phyloP scores from a whole-genome alignment of 805 yeast genomes.

The Wickerhamomyces strasburgensis region DNA sequence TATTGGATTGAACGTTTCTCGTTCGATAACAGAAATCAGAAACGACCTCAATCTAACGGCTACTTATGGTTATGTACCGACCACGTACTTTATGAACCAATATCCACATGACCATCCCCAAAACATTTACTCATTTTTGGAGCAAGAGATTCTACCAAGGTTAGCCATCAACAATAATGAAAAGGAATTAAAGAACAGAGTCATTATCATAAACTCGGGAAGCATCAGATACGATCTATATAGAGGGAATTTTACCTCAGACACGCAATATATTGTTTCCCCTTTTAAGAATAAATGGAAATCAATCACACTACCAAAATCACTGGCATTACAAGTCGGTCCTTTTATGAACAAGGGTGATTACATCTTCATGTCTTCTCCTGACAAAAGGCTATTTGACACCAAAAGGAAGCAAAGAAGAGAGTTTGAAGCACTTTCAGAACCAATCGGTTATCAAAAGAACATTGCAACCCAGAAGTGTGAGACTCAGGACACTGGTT shows the following conservation, averaged over 20 bases:
- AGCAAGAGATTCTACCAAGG: slow-evolving; percentile 49
- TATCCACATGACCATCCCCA: slow-evolving; percentile 57
- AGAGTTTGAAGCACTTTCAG: slow-evolving; percentile 1
- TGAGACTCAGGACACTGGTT: too few species aligned
- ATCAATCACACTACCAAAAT: slow-evolving; percentile 52
- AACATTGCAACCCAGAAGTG: too few species aligned
- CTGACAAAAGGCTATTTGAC: slow-evolving; percentile 7
- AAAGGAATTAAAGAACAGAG: slow-evolving; percentile 30
- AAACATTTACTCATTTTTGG: slow-evolving; percentile 57
- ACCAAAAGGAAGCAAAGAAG: neutral
- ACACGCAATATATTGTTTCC: slow-evolving; percentile 75
- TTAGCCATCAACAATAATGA: slow-evolving; percentile 25
- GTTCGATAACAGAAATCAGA: slow-evolving; percentile 40
- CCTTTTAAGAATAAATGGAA: slow-evolving; percentile 85
- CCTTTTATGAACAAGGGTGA: slow-evolving; percentile 51
- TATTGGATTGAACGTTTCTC: slow-evolving; percentile 46
- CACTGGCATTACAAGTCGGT: slow-evolving; percentile 50
- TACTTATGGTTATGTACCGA: slow-evolving; percentile 61
- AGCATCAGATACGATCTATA: slow-evolving; percentile 82
- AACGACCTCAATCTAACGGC: slow-evolving; percentile 47
- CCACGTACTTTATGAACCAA: slow-evolving; percentile 59
- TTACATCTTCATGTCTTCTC: slow-evolving; percentile 33
- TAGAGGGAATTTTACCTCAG: slow-evolving; percentile 77
- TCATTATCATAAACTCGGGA: slow-evolving; percentile 78
- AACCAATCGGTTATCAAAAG: neutral